Conservation (phyloP, 495 filamentous ascomycete species). For the Podospora comata region DNA sequence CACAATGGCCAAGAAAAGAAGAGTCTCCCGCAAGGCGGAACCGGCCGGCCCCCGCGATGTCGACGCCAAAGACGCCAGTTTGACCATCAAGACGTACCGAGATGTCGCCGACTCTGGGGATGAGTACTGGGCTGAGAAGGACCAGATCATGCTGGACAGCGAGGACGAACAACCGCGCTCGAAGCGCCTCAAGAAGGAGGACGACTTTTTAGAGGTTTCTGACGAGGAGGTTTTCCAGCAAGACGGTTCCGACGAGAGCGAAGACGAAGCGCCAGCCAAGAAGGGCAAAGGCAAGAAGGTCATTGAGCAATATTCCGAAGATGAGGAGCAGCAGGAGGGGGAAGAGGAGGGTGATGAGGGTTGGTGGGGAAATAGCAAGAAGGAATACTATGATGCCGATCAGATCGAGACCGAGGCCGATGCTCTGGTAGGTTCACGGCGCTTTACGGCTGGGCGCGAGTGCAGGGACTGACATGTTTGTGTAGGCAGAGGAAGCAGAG, state of each 20-base stretch:
- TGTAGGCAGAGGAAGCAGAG: slow-evolving; percentile 78
- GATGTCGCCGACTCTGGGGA: slow-evolving; percentile 91
- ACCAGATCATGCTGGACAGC: slow-evolving; percentile 81
- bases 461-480: not conserved
- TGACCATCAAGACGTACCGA: slow-evolving; percentile 67
- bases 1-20: slow-evolving; percentile 79
- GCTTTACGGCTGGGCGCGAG: not conserved
- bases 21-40: slow-evolving; percentile 52
- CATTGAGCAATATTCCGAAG: slow-evolving; percentile 39
- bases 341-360: slow-evolving; percentile 72
- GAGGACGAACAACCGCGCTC: slow-evolving; percentile 72
- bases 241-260: slow-evolving; percentile 50
- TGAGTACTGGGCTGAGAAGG: slow-evolving; percentile 78
- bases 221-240: slow-evolving; percentile 75
- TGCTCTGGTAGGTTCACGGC: slow-evolving; percentile 50
- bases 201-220: slow-evolving; percentile 60
- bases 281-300: slow-evolving; percentile 28
- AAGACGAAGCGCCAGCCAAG: slow-evolving; percentile 24
- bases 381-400: slow-evolving; percentile 90
- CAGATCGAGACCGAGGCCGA: slow-evolving; percentile 87
- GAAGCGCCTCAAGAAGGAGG: slow-evolving; percentile 69
- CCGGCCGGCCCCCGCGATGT: slow-evolving; percentile 47
- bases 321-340: slow-evolving; percentile 45
- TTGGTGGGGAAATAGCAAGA: slow-evolving; percentile 82
- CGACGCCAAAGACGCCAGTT: slow-evolving; percentile 51